A percentile compares a stretch with the other conserved stretches of the same genome.
Evolutionary conservation across 2,329 filamentous ascomycete genomes (phyloP).

Genomic region (Apiospora sp.): DNA sequence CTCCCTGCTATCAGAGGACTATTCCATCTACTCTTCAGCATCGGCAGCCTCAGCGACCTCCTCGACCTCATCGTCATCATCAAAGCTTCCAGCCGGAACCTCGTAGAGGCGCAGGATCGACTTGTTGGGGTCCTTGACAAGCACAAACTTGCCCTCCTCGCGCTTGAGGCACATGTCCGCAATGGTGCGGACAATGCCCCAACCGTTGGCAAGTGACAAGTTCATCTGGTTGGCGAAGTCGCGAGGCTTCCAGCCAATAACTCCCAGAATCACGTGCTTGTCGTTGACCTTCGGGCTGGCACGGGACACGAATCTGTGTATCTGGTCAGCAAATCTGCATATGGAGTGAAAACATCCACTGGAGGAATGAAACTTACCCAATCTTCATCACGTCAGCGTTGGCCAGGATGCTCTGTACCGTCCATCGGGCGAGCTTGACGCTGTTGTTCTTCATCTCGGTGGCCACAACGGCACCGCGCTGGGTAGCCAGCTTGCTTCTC

Average conservation of each 20-base stretch:
- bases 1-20: conserved; percentile 1
- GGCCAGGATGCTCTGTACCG: conserved; percentile 93
- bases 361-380: conserved; percentile 66
- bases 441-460: conserved; percentile 99
- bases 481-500: conserved; percentile 91
- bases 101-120: conserved; percentile 91
- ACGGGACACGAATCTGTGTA: conserved; percentile 86
- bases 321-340: not conserved
- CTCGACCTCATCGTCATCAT: conserved; percentile 83
- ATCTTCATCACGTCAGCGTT: conserved; percentile 99
- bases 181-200: conserved; percentile 98
- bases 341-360: conserved; percentile 13
- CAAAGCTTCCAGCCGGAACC: conserved; percentile 86
- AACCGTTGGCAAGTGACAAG: conserved; percentile 93
- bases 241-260: conserved; percentile 96
- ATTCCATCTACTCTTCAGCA: conserved; percentile 42
- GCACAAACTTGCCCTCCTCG: conserved; percentile 82
- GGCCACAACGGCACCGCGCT: conserved; percentile 95
- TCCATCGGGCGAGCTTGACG: conserved; percentile 98
- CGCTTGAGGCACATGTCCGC: conserved; percentile 89
- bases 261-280: conserved; percentile 93
- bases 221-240: conserved; percentile 99
- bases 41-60: conserved; percentile 60
- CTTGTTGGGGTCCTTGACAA: conserved; percentile 96
- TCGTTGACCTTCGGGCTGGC: conserved; percentile 91